phyloP scores from a whole-genome alignment of 441 rosid genomes.

The Croton setiger region DNA sequence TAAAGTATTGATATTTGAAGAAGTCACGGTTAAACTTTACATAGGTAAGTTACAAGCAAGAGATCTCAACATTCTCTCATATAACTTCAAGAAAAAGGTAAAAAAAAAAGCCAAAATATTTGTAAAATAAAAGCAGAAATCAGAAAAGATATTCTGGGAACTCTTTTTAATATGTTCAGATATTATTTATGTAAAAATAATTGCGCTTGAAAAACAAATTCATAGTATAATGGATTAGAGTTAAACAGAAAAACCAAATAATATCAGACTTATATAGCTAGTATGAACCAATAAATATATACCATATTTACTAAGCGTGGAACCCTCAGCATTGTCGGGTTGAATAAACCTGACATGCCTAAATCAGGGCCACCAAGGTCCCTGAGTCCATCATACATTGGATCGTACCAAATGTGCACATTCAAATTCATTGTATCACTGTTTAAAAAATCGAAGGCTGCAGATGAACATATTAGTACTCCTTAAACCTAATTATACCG shows the following conservation, averaged over 20 bases:
- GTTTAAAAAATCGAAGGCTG: slow-evolving; percentile 81
- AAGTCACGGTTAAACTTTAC: background rate
- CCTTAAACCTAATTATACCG: background rate
- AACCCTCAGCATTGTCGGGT: slow-evolving; percentile 39
- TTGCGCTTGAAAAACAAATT: background rate
- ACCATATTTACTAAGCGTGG: slow-evolving; percentile 88
- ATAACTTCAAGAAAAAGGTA: background rate
- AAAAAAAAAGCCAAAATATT: background rate
- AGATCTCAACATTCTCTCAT: background rate
- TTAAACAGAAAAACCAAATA: background rate
- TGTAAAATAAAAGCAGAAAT: background rate
- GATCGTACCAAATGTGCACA: slow-evolving; percentile 74
- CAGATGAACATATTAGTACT: slow-evolving; percentile 17
- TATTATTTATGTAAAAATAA: background rate
- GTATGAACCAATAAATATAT: slow-evolving; percentile 12
- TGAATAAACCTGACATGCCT: no score
- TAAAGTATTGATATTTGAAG: background rate
- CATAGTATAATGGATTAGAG: background rate
- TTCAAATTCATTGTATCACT: slow-evolving; percentile 49
- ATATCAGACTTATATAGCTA: background rate
- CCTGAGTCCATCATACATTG: slow-evolving; percentile 32
- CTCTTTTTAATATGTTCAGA: background rate
- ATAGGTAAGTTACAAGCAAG: background rate
- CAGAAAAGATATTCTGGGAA: background rate
- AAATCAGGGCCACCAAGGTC: no score